Conservation (phyloP, 2,329 filamentous ascomycete species). For the Herpotrichia juniperi region DNA sequence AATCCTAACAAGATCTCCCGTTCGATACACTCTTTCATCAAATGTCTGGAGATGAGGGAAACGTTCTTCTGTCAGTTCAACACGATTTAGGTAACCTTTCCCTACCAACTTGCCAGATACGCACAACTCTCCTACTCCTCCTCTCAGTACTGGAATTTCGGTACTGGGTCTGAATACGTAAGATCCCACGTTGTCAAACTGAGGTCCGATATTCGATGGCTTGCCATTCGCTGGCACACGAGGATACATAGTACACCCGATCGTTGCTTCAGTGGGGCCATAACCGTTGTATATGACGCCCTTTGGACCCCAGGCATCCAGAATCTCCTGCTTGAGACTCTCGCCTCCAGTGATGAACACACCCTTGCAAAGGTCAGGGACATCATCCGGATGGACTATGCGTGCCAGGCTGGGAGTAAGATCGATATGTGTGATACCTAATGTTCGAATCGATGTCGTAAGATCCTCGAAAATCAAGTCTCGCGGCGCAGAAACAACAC, state of each 20-base stretch:
- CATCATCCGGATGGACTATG: conserved; percentile 77
- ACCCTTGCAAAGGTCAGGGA: conserved; percentile 78
- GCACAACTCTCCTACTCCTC: conserved; percentile 85
- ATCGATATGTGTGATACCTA: conserved; percentile 88
- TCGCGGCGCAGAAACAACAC: conserved; percentile 79
- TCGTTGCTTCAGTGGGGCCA: conserved; percentile 90
- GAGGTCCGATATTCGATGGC: conserved; percentile 84
- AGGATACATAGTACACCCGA: conserved; percentile 89
- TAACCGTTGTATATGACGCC: conserved; percentile 88
- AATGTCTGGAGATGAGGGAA: conserved; percentile 69
- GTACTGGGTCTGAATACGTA: conserved; percentile 76
- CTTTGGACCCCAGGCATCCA: conserved; percentile 81
- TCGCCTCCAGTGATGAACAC: conserved; percentile 96
- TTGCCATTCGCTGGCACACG: conserved; percentile 78
- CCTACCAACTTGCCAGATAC: conserved; percentile 87
- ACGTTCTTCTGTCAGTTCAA: conserved; percentile 75
- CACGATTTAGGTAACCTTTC: conserved; percentile 83
- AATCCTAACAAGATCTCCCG: conserved; percentile 84
- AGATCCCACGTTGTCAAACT: conserved; percentile 86
- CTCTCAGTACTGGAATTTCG: conserved; percentile 73
- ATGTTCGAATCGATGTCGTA: conserved; percentile 69
- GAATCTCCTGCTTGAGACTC: conserved; percentile 83
- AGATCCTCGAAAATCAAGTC: conserved; percentile 88
- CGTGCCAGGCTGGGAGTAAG: conserved; percentile 86
- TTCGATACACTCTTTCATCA: conserved; percentile 71